Evolutionary conservation across 768 basidiomycete species (phyloP).

Genomic region (Lepiota venenata): DNA sequence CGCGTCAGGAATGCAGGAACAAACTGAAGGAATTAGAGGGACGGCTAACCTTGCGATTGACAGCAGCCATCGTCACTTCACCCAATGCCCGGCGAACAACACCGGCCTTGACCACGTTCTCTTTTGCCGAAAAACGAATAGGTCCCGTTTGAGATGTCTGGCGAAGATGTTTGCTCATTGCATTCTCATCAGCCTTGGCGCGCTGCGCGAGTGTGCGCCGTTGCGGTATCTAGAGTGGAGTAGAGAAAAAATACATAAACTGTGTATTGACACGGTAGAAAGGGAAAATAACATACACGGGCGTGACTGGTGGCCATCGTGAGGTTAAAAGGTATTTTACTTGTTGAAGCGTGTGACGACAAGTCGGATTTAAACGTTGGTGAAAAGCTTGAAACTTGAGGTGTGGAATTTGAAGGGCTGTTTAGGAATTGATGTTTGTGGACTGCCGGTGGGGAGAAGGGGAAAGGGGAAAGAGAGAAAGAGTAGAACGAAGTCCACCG

Average conservation of each 20-base stretch:
- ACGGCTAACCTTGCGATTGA: constrained; percentile 68
- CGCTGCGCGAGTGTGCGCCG: constrained; percentile 68
- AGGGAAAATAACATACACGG: constrained; percentile 44
- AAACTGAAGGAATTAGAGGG: constrained; percentile 5
- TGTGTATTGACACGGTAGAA: constrained; percentile 5
- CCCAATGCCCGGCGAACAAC: constrained; percentile 70
- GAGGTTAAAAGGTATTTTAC: constrained; percentile 16
- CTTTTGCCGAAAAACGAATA: constrained; percentile 48
- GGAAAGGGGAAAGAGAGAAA: constrained; percentile 25
- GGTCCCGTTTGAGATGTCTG: constrained; percentile 55
- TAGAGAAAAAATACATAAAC: constrained; percentile 8
- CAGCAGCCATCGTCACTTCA: constrained; percentile 76
- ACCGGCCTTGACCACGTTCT: constrained; percentile 48
- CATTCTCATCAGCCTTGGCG: constrained; percentile 76
- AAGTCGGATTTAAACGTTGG: constrained; percentile 20
- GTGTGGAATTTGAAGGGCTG: constrained; percentile 23
- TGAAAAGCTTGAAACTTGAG: constrained; percentile 20
- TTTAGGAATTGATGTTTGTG: constrained; percentile 12
- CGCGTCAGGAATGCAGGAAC: neutral
- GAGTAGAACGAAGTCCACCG: constrained; percentile 25
- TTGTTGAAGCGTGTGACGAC: constrained; percentile 5
- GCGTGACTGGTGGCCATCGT: constrained; percentile 59
- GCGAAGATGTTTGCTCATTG: constrained; percentile 62
- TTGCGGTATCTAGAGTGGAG: constrained; percentile 50
- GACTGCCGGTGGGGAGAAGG: constrained; percentile 18